phyloP scores from a whole-genome alignment of 257 asterid genomes.

The Nicotiana noctiflora region DNA sequence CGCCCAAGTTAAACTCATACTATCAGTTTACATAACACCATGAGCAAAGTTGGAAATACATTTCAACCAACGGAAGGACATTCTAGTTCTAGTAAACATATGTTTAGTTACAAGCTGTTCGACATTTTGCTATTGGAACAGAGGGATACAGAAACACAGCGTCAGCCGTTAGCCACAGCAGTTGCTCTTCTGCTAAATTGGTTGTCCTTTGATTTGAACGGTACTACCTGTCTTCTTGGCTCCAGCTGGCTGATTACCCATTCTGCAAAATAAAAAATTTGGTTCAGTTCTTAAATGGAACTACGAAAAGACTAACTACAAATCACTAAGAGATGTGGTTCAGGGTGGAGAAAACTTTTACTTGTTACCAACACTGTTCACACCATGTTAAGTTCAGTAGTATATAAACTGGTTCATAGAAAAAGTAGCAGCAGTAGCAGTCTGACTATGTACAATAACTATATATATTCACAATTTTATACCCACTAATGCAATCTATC shows the following conservation, averaged over 20 bases:
- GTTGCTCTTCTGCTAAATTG: slow-evolving; percentile 89
- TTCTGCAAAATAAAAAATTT: slow-evolving; percentile 36
- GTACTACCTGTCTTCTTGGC: slow-evolving; percentile 44
- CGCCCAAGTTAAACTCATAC: neutral
- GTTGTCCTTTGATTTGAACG: slow-evolving; percentile 85
- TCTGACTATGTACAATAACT: neutral
- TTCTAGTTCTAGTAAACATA: slow-evolving; percentile 4
- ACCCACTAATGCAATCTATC: neutral
- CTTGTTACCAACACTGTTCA: neutral
- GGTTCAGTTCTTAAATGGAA: neutral
- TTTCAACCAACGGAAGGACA: neutral
- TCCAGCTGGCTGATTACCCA: slow-evolving; percentile 75
- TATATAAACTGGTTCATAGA: neutral
- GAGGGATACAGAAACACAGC: neutral
- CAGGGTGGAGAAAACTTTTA: neutral
- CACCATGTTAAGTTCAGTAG: neutral
- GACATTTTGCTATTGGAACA: slow-evolving; percentile 5
- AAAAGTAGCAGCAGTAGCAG: neutral
- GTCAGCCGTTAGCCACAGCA: slow-evolving; percentile 59
- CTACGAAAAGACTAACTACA: neutral
- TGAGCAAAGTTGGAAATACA: neutral
- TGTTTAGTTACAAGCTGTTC: slow-evolving; percentile 5
- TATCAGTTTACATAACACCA: neutral
- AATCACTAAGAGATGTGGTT: neutral
- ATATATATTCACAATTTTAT: neutral